Base-by-base conservation (phyloP, 306 rosid genomes). In the Gastrolobium villosum region DNA sequence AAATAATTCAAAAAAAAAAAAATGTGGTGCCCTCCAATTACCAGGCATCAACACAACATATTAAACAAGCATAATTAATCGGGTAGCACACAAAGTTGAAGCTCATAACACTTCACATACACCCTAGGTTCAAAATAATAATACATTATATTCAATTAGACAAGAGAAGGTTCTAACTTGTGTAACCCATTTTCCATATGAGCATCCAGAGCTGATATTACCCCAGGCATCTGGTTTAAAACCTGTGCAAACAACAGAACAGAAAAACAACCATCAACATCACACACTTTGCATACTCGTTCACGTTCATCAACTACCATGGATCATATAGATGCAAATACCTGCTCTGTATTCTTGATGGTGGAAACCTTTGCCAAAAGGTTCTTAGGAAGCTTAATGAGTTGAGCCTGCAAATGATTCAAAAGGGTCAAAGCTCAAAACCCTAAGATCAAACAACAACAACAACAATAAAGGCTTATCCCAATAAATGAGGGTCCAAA, bases 131-230 rank as follows among this genome's bases (percentile, higher is more conserved):
- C 26, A 52, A 60, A 43, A 59, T 13, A 44, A 15, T 20, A 20
- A 20, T 3, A 60, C 11, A 46, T 37, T 3, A 69, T 9, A 46
- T 46, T 52, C 30, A 78, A 83, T 5, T 2, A 72, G 65, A 48
- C 44, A 15, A 20, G 65, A 61, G 41, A 46, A 49, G 49, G 49
- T 70, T 57, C 80, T 74, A 74, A 95, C 99, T 91, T 92, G 77
- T 87, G 94, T 32, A 93, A 70, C 61, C 96, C 98, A 70, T 60
- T 87, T 70, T 93, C 99, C 90, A 88, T 88, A 62, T 93, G 83
- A 46, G 90, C 99, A 90, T 95, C 97, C 6, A 93, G 78, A 39
- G 94, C 83, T 57, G 97, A 93, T 83, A 95, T 87, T 14, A 95
- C 97, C 39, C 74, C 62, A 10, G 99, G 99, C 89, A 95, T 87